These are phyloP conservation scores for Peterozyma toletana DNA, from an alignment of 805 yeast species.

Conservation along the genomic window DNA sequence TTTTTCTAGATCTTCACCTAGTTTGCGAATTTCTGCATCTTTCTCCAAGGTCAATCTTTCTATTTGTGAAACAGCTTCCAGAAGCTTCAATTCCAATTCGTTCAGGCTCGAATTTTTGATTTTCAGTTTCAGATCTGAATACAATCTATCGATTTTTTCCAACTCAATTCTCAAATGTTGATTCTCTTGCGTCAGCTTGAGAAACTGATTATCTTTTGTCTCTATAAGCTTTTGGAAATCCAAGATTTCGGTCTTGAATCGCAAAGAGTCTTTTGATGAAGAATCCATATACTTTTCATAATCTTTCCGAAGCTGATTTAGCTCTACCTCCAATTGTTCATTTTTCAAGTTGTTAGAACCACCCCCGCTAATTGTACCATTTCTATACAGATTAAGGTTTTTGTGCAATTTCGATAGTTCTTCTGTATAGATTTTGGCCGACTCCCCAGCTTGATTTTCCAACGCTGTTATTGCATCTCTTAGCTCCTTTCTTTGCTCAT, in stretches of 20 bases:
- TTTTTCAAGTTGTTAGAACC: neutral
- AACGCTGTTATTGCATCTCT: constrained; percentile 50
- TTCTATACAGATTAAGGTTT: neutral
- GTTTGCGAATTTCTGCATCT: too few species aligned
- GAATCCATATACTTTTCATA: neutral
- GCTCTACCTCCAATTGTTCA: neutral
- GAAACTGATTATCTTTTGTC: constrained; percentile 4
- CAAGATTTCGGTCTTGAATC: constrained; percentile 3
- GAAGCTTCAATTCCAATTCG: neutral
- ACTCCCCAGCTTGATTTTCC: constrained; percentile 48
- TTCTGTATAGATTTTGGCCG: constrained; percentile 38
- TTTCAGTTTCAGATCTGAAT: neutral
- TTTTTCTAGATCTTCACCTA: too few species aligned
- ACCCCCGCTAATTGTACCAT: neutral
- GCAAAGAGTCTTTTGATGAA: neutral
- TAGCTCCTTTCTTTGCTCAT: constrained; percentile 50
- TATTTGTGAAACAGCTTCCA: too few species aligned
- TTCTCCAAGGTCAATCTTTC: too few species aligned
- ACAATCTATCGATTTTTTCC: neutral
- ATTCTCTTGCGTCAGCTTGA: neutral
- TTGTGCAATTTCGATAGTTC: constrained; percentile 32
- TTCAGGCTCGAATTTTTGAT: neutral
- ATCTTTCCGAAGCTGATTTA: neutral
- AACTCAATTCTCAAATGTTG: neutral
- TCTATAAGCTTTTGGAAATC: neutral